Evolutionary conservation across 495 filamentous ascomycete species (phyloP).

Genomic region (Penicillium longicatenatum): DNA sequence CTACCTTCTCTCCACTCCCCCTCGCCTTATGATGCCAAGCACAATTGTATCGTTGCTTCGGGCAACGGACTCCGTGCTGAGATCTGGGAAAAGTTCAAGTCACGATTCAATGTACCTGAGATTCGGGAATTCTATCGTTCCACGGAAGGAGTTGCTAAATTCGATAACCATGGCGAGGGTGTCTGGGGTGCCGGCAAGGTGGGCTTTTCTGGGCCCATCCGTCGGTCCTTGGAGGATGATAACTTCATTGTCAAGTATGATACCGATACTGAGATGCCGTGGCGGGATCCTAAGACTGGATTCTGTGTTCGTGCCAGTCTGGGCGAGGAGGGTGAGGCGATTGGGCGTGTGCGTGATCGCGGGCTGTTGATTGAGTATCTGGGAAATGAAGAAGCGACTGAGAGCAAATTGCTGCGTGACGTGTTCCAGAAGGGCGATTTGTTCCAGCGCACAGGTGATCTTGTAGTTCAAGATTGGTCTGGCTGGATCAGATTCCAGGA

Average conservation of each 20-base stretch:
- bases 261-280: conserved; percentile 66
- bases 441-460: conserved; percentile 84
- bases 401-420: conserved; percentile 74
- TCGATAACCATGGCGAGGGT: conserved; percentile 75
- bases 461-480: conserved; percentile 69
- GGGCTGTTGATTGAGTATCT: conserved; percentile 80
- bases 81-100: conserved; percentile 84
- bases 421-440: conserved; percentile 81
- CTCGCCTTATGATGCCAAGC: conserved; percentile 69
- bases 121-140: conserved; percentile 90
- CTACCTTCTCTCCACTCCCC: conserved; percentile 80
- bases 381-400: conserved; percentile 70
- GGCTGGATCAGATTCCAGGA: conserved; percentile 81
- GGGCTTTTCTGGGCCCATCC: conserved; percentile 70
- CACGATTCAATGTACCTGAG: conserved; percentile 77
- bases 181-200: conserved; percentile 77
- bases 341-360: conserved; percentile 65
- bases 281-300: conserved; percentile 68
- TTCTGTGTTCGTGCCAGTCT: conserved; percentile 62
- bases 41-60: conserved; percentile 73
- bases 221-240: conserved; percentile 54
- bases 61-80: conserved; percentile 92
- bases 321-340: conserved; percentile 77
- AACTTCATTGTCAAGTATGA: conserved; percentile 70
- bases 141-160: conserved; percentile 74